phyloP scores from a whole-genome alignment of 1,284 basidiomycete species.

The Ceratorhiza oryzae-sativae region DNA sequence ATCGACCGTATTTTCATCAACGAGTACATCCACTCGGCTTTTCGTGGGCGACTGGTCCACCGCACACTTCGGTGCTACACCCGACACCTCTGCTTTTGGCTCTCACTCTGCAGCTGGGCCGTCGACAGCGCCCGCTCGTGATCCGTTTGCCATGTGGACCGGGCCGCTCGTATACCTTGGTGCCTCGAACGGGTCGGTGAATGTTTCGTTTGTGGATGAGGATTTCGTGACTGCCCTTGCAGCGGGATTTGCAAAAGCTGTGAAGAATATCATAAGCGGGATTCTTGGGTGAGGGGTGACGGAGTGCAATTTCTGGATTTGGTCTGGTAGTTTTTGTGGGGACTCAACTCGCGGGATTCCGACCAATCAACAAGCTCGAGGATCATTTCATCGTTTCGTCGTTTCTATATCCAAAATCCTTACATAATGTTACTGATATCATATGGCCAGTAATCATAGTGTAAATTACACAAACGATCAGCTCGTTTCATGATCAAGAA shows the following conservation, averaged over 20 bases:
- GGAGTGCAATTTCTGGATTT: too few species aligned
- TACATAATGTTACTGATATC: too few species aligned
- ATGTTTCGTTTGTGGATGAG: slow-evolving; percentile 16
- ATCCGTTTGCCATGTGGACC: slow-evolving; percentile 24
- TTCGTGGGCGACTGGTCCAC: slow-evolving; percentile 26
- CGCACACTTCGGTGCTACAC: neutral
- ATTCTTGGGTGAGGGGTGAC: neutral
- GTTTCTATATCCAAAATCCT: too few species aligned
- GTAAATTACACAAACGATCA: too few species aligned
- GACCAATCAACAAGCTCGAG: too few species aligned
- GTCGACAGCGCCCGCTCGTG: neutral
- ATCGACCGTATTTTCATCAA: slow-evolving; percentile 6
- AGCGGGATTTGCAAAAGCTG: neutral
- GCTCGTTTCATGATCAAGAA: too few species aligned
- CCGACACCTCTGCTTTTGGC: neutral
- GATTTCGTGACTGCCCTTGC: neutral
- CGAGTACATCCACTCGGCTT: neutral
- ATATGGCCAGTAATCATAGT: too few species aligned
- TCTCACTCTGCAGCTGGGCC: neutral
- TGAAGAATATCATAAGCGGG: neutral
- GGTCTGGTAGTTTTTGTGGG: too few species aligned
- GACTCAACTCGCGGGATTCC: too few species aligned
- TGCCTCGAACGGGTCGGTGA: neutral
- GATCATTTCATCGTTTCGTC: too few species aligned
- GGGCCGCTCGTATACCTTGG: slow-evolving; percentile 9